phyloP scores from a whole-genome alignment of 106 monocot genomes.

The Xerophyta viscosa region DNA sequence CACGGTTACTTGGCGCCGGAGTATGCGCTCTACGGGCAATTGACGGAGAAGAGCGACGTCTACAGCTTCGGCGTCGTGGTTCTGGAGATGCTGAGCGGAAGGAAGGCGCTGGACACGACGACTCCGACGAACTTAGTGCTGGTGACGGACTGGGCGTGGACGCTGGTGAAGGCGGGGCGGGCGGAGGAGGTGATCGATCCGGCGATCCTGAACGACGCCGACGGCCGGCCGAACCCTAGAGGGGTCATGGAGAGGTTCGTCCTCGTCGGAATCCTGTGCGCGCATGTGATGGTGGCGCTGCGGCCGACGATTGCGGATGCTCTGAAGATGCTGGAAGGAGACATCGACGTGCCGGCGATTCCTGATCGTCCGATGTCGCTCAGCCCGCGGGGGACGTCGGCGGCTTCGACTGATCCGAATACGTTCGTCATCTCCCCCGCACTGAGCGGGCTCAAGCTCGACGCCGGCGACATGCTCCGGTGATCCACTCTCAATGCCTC shows the following conservation, averaged over 20 bases:
- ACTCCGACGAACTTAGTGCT: conserved; percentile 28
- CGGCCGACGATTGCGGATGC: conserved; percentile 70
- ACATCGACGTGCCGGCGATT: conserved; percentile 38
- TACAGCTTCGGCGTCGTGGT: conserved; percentile 81
- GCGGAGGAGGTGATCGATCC: conserved; percentile 48
- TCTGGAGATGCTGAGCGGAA: conserved; percentile 76
- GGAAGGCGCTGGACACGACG: conserved; percentile 58
- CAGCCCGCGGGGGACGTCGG: conserved; percentile 15
- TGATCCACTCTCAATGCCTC: too few relatives aligned
- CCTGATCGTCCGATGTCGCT: conserved; percentile 54
- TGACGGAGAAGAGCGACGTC: conserved; percentile 95
- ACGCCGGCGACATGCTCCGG: conserved; percentile 43
- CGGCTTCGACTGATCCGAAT: conserved; percentile 4
- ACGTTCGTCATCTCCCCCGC: conserved; percentile 22
- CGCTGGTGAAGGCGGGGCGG: conserved; percentile 52
- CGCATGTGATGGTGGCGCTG: conserved; percentile 64
- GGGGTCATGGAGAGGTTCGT: conserved; percentile 76
- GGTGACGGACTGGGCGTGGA: conserved; percentile 92
- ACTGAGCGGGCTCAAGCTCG: conserved; percentile 15
- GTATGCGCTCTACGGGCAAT: conserved; percentile 90
- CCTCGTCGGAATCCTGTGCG: conserved; percentile 62
- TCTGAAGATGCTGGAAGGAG: conserved; percentile 74
- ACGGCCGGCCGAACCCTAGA: conserved; percentile 16
- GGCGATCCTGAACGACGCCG: conserved; percentile 7
- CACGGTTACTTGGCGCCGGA: conserved; percentile 78